Conservation (phyloP, 495 filamentous ascomycete species). For the Aspergillus ostianus region DNA sequence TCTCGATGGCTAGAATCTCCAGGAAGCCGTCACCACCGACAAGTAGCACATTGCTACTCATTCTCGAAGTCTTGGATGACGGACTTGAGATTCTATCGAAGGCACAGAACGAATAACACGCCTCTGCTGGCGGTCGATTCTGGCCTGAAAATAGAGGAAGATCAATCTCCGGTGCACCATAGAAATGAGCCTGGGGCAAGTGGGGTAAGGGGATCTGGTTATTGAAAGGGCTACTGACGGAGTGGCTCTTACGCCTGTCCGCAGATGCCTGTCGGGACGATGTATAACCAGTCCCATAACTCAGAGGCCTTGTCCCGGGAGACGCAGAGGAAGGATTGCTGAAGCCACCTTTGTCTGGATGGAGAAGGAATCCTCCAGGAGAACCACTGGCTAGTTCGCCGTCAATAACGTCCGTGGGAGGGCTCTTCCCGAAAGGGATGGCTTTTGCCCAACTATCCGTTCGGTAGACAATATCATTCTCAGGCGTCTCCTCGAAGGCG, state of each 20-base stretch:
- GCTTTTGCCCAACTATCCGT: conserved; percentile 51
- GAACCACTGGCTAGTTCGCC: conserved; percentile 44
- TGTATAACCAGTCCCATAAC: conserved; percentile 43
- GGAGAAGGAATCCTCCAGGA: conserved; percentile 39
- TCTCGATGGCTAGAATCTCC: conserved; percentile 67
- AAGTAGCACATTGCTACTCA: conserved; percentile 66
- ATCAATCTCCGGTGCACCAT: conserved; percentile 56
- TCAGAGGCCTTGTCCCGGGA: conserved; percentile 42
- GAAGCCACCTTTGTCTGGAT: conserved; percentile 45
- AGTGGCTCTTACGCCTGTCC: conserved; percentile 44
- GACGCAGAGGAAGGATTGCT: conserved; percentile 50
- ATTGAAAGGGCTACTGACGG: conserved; percentile 41
- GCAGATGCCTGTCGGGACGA: conserved; percentile 41
- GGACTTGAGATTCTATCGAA: conserved; percentile 65
- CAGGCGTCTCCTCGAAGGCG: conserved; percentile 30
- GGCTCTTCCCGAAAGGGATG: conserved; percentile 50
- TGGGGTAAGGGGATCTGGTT: conserved; percentile 72
- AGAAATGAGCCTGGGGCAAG: conserved; percentile 74
- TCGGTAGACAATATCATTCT: conserved; percentile 36
- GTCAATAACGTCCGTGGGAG: conserved; percentile 44
- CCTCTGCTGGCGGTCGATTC: conserved; percentile 42
- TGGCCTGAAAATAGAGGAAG: conserved; percentile 31
- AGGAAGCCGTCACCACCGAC: conserved; percentile 74
- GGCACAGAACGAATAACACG: conserved; percentile 72
- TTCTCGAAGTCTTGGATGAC: conserved; percentile 43